phyloP scores from a whole-genome alignment of 768 basidiomycete genomes.

The Boletus edulis region DNA sequence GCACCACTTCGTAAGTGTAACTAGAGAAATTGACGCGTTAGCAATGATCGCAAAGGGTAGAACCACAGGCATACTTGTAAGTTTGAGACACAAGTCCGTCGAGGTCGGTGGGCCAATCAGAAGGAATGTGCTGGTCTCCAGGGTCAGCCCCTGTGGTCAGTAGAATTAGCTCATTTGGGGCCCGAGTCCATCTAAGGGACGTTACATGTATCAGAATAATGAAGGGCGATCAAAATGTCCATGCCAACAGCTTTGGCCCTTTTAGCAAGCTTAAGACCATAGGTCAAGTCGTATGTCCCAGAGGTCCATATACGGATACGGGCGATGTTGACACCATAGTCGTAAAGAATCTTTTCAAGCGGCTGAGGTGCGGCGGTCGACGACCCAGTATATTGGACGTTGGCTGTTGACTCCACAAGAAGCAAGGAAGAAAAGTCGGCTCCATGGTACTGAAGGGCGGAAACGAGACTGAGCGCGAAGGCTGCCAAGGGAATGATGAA shows the following conservation, averaged over 20 bases:
- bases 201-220: conserved; percentile 12
- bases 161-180: neutral
- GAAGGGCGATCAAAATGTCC: conserved; percentile 9
- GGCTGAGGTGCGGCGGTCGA: neutral
- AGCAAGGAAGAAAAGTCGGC: conserved; percentile 19
- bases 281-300: conserved; percentile 8
- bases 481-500: neutral
- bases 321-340: conserved; percentile 13
- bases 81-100: conserved; percentile 4
- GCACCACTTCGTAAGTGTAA: conserved; percentile 5
- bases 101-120: conserved; percentile 12
- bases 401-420: conserved; percentile 7
- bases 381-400: neutral
- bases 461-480: conserved; percentile 5
- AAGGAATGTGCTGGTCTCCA: conserved; percentile 8
- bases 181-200: neutral
- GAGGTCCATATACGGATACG: conserved; percentile 12
- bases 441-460: conserved; percentile 5
- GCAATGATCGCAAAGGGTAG: neutral
- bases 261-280: conserved; percentile 11
- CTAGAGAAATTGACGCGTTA: neutral
- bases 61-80: conserved; percentile 2
- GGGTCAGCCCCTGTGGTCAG: conserved; percentile 6
- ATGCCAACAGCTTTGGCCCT: conserved; percentile 12
- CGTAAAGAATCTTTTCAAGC: conserved; percentile 6